Evolutionary conservation across 345 rosid genomes (phyloP), one percentile per base, ranked within the genome.

Genomic region (Microthlaspi erraticum): DNA sequence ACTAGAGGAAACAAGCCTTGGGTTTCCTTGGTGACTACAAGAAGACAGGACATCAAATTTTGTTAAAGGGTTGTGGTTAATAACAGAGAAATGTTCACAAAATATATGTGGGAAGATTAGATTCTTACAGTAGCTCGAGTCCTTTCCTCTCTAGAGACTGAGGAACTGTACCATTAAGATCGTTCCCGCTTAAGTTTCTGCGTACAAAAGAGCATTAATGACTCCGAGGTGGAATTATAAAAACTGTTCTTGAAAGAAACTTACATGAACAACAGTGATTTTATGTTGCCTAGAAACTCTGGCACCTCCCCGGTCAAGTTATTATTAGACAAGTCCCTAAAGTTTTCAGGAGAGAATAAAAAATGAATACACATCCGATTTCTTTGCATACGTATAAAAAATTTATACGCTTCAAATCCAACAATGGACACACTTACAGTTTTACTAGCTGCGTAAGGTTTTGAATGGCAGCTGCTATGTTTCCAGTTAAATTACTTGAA

Each of bases 281-380:
- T 23, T 61, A 87, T 16, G 52, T 70, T 59, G 10, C 88, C 76
- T 6, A 90, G 80, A 72, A 79, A 78, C 0, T 68, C 78, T 0
- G 96, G 92, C 23, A 89, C 62, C 0, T 60, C 5, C 23, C 93
- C 93, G 0, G 64, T 74, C 54, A 89, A 70, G 56, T 20, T 80
- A 49, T 84, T 87, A 57, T 77, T 73, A 0, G 91, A 90, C 13
- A 87, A 75, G 64, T 87, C 93, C 81, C 96, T 89, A 41, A 17
- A 17, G 18, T 45, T 66, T 54, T 33, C 10, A 51, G 10, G 9
- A 48, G 61, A 66, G 8, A 49, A 33, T 19, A 11, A 8, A 3
- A 54, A 17, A 33, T 34, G 26, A 39, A 48, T 6, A 3, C 8
- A 11, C 36, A 26, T 19, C 2, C 1, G 23, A 62, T 17, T 60